These are phyloP conservation scores for Paraconiothyrium sp. DNA, from an alignment of 2,329 filamentous ascomycete species.

Conservation along the genomic window DNA sequence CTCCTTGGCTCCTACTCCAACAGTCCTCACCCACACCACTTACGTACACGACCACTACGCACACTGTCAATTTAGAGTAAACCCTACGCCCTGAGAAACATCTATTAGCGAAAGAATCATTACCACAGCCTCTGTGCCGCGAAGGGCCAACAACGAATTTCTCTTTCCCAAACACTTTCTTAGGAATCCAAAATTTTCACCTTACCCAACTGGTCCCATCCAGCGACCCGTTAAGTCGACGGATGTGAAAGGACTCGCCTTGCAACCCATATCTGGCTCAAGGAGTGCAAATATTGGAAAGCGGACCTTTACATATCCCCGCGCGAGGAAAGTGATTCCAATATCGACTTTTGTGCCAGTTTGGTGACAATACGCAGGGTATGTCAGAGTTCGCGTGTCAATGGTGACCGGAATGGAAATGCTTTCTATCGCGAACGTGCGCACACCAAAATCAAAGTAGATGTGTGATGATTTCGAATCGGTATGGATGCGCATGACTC, in stretches of 20 bases:
- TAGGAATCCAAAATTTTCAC: no score
- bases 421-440: neutral
- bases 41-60: no score
- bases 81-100: no score
- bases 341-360: conserved; percentile 5
- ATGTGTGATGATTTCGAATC: conserved; percentile 1
- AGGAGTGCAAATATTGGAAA: conserved; percentile 1
- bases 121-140: no score
- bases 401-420: neutral
- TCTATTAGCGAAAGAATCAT: no score
- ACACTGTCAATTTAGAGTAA: no score
- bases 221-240: conserved; percentile 5
- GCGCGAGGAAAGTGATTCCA: neutral
- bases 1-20: no score
- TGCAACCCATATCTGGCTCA: conserved; percentile 5
- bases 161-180: no score
- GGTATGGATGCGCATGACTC: conserved; percentile 10
- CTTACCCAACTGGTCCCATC: conserved; percentile 7
- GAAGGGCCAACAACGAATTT: no score
- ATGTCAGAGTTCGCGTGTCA: neutral
- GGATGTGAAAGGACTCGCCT: neutral
- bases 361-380: conserved; percentile 2
- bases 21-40: no score
- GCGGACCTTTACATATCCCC: conserved; percentile 6
- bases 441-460: conserved; percentile 10